These are phyloP conservation scores for Aschersonia sp. DNA, from an alignment of 2,329 filamentous ascomycete genomes.

Conservation along the genomic window DNA sequence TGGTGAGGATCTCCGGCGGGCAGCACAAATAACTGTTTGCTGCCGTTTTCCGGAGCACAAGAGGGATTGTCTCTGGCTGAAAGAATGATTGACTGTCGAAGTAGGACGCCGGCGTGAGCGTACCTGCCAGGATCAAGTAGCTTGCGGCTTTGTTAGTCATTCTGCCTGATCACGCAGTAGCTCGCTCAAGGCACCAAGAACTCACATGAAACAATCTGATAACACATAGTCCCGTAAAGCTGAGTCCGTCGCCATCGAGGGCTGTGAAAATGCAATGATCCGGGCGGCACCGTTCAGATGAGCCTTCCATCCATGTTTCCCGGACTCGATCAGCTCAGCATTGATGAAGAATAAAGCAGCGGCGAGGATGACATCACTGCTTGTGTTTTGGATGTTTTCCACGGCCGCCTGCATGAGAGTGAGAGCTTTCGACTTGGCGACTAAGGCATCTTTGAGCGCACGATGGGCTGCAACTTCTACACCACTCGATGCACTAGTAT, in stretches of 20 bases:
- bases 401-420: slow-evolving; percentile 25
- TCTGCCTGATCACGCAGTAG: background rate
- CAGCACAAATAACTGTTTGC: slow-evolving; percentile 32
- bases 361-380: slow-evolving; percentile 26
- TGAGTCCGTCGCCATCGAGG: slow-evolving; percentile 16
- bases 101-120: slow-evolving; percentile 21
- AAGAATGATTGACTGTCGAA: slow-evolving; percentile 18
- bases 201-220: slow-evolving; percentile 32
- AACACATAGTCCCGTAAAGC: slow-evolving; percentile 28
- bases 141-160: background rate
- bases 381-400: slow-evolving; percentile 19
- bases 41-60: slow-evolving; percentile 23
- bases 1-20: slow-evolving; percentile 27
- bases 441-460: slow-evolving; percentile 27
- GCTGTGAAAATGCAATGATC: slow-evolving; percentile 26
- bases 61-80: slow-evolving; percentile 19
- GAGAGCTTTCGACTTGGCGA: slow-evolving; percentile 30
- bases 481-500: background rate
- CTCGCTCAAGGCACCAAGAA: background rate
- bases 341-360: slow-evolving; percentile 35
- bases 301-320: slow-evolving; percentile 30
- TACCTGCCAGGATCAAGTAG: slow-evolving; percentile 32
- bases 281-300: slow-evolving; percentile 30
- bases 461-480: slow-evolving; percentile 9
- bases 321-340: slow-evolving; percentile 34